Conservation (phyloP, 2,329 filamentous ascomycete genomes). For the Clonostachys byssicola region DNA sequence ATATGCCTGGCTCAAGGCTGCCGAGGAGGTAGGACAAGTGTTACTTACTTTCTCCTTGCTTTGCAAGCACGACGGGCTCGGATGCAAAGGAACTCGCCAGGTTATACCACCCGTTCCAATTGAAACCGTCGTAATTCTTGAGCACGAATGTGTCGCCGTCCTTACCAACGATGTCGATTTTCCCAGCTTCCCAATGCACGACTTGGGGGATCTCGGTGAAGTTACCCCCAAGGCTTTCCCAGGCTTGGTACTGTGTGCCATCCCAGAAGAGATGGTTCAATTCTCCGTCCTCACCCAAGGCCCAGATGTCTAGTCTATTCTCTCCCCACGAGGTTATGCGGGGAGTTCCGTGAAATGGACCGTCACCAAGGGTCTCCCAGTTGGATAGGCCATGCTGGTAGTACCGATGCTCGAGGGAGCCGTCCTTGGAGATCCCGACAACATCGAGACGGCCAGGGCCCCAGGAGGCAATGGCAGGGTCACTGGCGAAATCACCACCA, state of each 20-base stretch:
- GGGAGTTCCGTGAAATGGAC: not conserved
- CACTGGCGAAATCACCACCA: not conserved
- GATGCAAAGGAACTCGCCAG: not conserved
- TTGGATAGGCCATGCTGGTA: not conserved
- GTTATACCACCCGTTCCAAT: constrained; percentile 1
- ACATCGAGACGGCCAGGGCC: not conserved
- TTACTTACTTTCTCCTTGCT: not conserved
- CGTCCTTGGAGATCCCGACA: not conserved
- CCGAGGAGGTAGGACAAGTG: not conserved
- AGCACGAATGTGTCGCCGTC: not conserved
- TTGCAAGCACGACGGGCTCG: constrained; percentile 1
- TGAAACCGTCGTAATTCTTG: not conserved
- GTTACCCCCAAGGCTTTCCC: constrained; percentile 1
- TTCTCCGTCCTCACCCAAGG: not conserved
- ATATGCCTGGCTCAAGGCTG: not conserved
- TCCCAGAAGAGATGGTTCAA: constrained; percentile 4
- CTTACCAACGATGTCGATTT: constrained; percentile 2
- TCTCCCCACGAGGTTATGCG: constrained; percentile 1
- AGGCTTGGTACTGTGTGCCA: constrained; percentile 1
- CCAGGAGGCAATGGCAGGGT: not conserved
- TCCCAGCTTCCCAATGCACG: constrained; percentile 1
- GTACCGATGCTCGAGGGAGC: not conserved
- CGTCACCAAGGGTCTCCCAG: not conserved
- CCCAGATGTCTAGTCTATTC: constrained; percentile 1
- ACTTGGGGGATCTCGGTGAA: not conserved